Percentiles rank a stretch among this genome's conserved stretches.
phyloP scores from a whole-genome alignment of 805 yeast genomes.

The Wickerhamomyces rabaulensis region DNA sequence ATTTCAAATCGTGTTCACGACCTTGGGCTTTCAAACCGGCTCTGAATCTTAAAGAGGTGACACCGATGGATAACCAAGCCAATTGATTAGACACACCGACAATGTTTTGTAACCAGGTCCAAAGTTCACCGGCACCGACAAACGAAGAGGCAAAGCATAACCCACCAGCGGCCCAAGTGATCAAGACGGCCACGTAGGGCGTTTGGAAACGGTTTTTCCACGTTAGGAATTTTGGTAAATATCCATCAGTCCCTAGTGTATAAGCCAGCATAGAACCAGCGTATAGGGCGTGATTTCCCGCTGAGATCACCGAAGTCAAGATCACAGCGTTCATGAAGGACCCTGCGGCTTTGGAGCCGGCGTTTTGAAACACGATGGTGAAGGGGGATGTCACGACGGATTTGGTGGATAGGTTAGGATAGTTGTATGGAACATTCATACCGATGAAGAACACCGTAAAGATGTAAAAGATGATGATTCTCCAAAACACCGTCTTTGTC shows the following conservation, averaged over 20 bases:
- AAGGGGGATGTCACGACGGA: constrained; percentile 64
- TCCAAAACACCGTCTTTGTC: constrained; percentile 49
- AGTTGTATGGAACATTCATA: constrained; percentile 48
- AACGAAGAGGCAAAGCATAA: constrained; percentile 57
- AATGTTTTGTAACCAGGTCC: constrained; percentile 48
- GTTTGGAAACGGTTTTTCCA: constrained; percentile 36
- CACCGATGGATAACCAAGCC: constrained; percentile 45
- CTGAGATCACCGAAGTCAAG: constrained; percentile 50
- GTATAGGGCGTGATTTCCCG: constrained; percentile 45
- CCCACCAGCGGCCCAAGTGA: constrained; percentile 52
- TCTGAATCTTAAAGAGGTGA: constrained; percentile 46
- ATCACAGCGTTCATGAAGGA: constrained; percentile 59
- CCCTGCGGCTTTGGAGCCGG: constrained; percentile 53
- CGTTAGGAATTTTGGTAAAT: constrained; percentile 42
- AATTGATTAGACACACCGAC: constrained; percentile 50
- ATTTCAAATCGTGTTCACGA: constrained; percentile 35
- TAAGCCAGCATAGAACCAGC: constrained; percentile 51
- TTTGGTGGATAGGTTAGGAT: constrained; percentile 41
- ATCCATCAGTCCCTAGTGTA: constrained; percentile 46
- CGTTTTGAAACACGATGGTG: constrained; percentile 59
- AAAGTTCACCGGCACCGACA: constrained; percentile 46
- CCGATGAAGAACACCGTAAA: constrained; percentile 43
- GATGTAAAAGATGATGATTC: constrained; percentile 46
- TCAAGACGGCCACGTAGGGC: constrained; percentile 44
- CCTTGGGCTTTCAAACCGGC: constrained; percentile 40